Evolutionary conservation across 306 rosid species (phyloP), one percentile per base, ranked within the genome.

Genomic region (Mimosa pudica): DNA sequence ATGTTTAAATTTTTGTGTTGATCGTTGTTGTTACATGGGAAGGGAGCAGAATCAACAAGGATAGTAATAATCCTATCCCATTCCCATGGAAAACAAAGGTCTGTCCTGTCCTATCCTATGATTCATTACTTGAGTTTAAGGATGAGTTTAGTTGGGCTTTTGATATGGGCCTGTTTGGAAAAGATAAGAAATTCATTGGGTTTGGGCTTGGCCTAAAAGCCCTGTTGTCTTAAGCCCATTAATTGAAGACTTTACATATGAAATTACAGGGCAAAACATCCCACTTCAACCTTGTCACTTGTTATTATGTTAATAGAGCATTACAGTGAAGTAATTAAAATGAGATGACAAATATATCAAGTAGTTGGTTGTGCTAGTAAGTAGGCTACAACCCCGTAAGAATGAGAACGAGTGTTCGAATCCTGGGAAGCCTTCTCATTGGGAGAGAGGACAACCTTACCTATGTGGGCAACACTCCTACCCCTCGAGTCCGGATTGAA

Each of bases 11-110:
- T 70, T 70, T 69, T 45, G 55, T 1, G 55, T 10, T 69, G 73
- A 69, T 69, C 73, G 73, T 69, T 45, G 73, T 18, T 69, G 73
- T 18, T 69, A 5, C 73, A 69, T 45, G 36, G 55, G 55, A 69
- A 18, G 36, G 55, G 55, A 17, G 54, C 73, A 44, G 7, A 44
- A 68, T 41, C 35, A 10, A 16, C 11, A 44, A 24, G 30, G 30
- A 24, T 24, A 24, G 42, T 36, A 10, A 68, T 36, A 10, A 45
- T 45, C 54, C 55, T 69, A 69, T 69, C 73, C 49, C 51, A 4
- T 57, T 18, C 52, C 73, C 20, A 10, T 1, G 33, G 73, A 16
- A 44, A 38, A 16, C 41, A 6, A 7, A 62, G 14, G 11, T 12
- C 55, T 13, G 17, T 49, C 55, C 55, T 13, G 17, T 49, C 55